phyloP scores from a whole-genome alignment of 2,329 filamentous ascomycete genomes.

The Metarhizium sp. region DNA sequence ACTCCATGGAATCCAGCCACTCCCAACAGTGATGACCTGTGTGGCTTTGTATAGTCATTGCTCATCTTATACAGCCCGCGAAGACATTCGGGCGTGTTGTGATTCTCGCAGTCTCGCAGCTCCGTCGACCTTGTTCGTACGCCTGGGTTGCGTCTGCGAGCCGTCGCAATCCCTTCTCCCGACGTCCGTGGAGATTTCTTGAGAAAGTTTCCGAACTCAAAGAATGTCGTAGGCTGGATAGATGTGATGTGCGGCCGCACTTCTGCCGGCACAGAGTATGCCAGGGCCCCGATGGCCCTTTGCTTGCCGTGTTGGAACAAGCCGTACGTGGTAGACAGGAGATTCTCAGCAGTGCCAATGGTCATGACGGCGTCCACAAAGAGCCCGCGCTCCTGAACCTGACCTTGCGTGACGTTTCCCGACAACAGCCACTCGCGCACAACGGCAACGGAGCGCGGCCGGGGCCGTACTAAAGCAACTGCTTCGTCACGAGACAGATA shows the following conservation, averaged over 20 bases:
- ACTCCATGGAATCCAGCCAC: conserved; percentile 39
- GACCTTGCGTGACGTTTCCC: conserved; percentile 24
- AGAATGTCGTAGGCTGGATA: conserved; percentile 38
- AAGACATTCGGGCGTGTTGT: conserved; percentile 34
- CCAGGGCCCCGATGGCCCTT: conserved; percentile 28
- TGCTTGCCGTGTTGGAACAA: conserved; percentile 27
- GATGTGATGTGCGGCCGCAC: conserved; percentile 27
- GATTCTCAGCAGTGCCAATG: conserved; percentile 28
- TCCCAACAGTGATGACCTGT: conserved; percentile 54
- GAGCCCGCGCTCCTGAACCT: conserved; percentile 25
- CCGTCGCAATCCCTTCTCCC: background rate
- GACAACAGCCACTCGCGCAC: conserved; percentile 36
- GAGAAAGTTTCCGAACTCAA: conserved; percentile 3
- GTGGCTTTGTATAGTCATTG: conserved; percentile 42
- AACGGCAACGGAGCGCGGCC: conserved; percentile 24
- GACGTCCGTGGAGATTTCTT: background rate
- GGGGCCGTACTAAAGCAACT: conserved; percentile 37
- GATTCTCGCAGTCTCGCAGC: conserved; percentile 21
- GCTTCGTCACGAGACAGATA: conserved; percentile 39
- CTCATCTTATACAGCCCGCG: conserved; percentile 34
- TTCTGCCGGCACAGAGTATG: conserved; percentile 28
- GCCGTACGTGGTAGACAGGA: conserved; percentile 38
- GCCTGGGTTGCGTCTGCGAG: background rate
- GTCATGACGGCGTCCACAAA: conserved; percentile 34
- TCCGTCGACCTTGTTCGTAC: conserved; percentile 6